Percentiles rank a stretch among this genome's conserved stretches.
Evolutionary conservation across 768 basidiomycete species (phyloP).

Genomic region (Cytidiella melzeri): DNA sequence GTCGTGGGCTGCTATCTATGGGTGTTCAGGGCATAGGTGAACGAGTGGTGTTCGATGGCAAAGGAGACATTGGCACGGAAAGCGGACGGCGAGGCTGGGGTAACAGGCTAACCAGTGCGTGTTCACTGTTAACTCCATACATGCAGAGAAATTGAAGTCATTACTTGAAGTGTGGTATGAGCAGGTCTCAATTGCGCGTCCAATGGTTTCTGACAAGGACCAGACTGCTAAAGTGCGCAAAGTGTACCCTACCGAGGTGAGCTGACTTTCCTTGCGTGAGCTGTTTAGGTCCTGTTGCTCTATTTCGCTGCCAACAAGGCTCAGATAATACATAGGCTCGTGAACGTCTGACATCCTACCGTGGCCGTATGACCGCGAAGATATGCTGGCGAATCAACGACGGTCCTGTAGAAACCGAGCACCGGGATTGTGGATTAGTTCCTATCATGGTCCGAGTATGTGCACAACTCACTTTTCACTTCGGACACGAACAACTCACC

Average conservation of each 20-base stretch:
- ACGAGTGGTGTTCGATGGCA: slow-evolving; percentile 90
- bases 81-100: slow-evolving; percentile 60
- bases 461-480: slow-evolving; percentile 12
- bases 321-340: slow-evolving; percentile 87
- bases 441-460: slow-evolving; percentile 97
- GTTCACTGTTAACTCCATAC: neutral
- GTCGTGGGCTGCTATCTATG: slow-evolving; percentile 71
- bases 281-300: too few species aligned
- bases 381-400: slow-evolving; percentile 74
- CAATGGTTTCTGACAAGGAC: slow-evolving; percentile 84
- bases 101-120: slow-evolving; percentile 80
- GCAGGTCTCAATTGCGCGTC: slow-evolving; percentile 73
- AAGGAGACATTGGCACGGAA: slow-evolving; percentile 44
- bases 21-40: slow-evolving; percentile 81
- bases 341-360: slow-evolving; percentile 89
- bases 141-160: neutral
- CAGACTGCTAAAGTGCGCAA: slow-evolving; percentile 65
- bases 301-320: too few species aligned
- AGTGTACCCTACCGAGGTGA: slow-evolving; percentile 86
- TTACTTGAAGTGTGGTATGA: slow-evolving; percentile 81
- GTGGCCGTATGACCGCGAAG: slow-evolving; percentile 82
- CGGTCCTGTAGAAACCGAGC: slow-evolving; percentile 59
- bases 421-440: slow-evolving; percentile 82
- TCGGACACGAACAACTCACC: neutral
- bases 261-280: too few species aligned